Evolutionary conservation across 306 rosid species (phyloP).

Genomic region (Citrullus colocynthis): DNA sequence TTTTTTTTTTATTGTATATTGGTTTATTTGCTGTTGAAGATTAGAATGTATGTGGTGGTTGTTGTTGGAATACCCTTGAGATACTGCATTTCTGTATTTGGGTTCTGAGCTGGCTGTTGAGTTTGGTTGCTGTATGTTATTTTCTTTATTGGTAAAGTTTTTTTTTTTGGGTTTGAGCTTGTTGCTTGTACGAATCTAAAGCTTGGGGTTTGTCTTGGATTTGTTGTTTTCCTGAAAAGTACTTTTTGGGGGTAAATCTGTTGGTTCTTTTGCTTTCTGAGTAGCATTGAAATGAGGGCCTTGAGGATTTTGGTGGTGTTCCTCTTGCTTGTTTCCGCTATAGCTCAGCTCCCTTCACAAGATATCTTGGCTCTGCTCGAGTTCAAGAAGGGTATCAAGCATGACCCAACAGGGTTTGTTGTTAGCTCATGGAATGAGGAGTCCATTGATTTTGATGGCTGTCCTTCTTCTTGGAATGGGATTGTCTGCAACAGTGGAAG

Average conservation of each 20-base stretch:
- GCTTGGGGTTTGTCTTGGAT: neutral
- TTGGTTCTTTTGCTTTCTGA: neutral
- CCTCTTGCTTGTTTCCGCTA: slow-evolving; percentile 41
- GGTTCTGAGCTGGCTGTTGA: neutral
- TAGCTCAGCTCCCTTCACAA: slow-evolving; percentile 94
- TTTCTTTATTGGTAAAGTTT: neutral
- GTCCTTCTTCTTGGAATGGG: slow-evolving; percentile 98
- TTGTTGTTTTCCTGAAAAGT: neutral
- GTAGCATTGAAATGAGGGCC: slow-evolving; percentile 34
- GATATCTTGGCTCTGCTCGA: slow-evolving; percentile 82
- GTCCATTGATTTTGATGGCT: slow-evolving; percentile 92
- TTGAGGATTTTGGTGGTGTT: slow-evolving; percentile 44
- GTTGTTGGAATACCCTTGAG: slow-evolving; percentile 13
- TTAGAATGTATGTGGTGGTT: slow-evolving; percentile 18
- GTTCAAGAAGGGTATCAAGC: slow-evolving; percentile 86
- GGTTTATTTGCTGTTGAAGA: slow-evolving; percentile 19
- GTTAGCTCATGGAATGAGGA: slow-evolving; percentile 93
- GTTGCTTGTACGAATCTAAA: neutral
- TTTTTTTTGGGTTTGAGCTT: neutral
- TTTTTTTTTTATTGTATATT: slow-evolving; percentile 9
- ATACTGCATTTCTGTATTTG: slow-evolving; percentile 14
- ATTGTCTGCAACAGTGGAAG: slow-evolving; percentile 78
- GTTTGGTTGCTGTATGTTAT: neutral
- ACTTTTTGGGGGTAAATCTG: neutral
- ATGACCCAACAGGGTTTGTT: slow-evolving; percentile 87